phyloP scores from a whole-genome alignment of 164 flowering plant species.

The Sedum album region DNA sequence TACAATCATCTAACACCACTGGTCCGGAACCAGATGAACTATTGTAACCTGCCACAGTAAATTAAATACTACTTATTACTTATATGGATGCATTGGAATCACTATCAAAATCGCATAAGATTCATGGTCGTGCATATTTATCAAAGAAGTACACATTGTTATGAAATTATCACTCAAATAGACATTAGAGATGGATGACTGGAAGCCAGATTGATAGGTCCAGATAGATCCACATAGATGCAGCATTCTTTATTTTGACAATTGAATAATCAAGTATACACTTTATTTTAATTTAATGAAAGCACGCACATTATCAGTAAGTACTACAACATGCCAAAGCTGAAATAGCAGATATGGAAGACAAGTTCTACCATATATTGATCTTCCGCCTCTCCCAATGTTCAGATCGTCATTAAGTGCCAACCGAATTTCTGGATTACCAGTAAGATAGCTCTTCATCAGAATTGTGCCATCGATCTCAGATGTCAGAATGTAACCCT shows the following conservation, averaged over 20 bases:
- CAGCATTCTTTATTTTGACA: too few species aligned
- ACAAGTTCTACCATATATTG: conserved; percentile 47
- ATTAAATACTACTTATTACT: not conserved
- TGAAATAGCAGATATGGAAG: not conserved
- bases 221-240: not conserved
- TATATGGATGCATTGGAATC: not conserved
- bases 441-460: conserved; percentile 94
- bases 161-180: not conserved
- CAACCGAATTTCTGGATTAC: conserved; percentile 89
- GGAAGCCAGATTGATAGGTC: not conserved
- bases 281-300: not conserved
- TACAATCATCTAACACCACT: conserved; percentile 89
- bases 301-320: not conserved
- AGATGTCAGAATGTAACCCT: conserved; percentile 94
- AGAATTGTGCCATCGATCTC: conserved; percentile 99
- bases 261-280: not conserved
- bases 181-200: not conserved
- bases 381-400: conserved; percentile 71
- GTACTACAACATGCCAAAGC: not conserved
- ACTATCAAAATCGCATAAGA: not conserved
- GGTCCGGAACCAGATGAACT: conserved; percentile 75
- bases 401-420: conserved; percentile 84
- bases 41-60: conserved; percentile 47
- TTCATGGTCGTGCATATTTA: not conserved
- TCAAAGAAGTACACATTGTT: too few species aligned